These are phyloP conservation scores for Pythium phragmiticola DNA, from an alignment of 352 stramenopile genomes.

Conservation along the genomic window DNA sequence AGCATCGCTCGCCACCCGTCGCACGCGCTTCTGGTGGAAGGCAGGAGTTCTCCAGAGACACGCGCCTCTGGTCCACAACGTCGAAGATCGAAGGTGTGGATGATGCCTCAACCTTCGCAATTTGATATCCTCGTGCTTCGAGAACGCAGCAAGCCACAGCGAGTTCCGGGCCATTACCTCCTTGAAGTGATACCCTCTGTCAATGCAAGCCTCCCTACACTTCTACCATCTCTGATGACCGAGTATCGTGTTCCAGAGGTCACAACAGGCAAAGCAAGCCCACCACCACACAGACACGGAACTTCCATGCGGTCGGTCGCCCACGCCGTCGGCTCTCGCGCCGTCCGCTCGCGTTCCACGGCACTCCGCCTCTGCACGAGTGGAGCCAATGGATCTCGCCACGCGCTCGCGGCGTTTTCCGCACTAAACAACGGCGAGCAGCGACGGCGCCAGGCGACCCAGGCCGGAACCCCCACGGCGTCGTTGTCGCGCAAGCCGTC, in stretches of 20 bases:
- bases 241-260: not conserved
- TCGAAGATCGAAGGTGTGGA: conserved; percentile 20
- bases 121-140: not conserved
- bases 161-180: not conserved
- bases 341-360: not conserved
- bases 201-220: not conserved
- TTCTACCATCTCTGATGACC: not conserved
- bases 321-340: not conserved
- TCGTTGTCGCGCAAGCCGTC: conserved; percentile 1
- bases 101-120: conserved; percentile 4
- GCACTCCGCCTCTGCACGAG: not conserved
- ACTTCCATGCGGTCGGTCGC: not conserved
- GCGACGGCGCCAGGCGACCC: conserved; percentile 13
- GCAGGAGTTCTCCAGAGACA: conserved; percentile 15
- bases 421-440: not conserved
- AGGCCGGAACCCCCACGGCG: not conserved
- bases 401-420: not conserved
- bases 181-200: not conserved
- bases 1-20: conserved; percentile 35
- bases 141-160: not conserved
- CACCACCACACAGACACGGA: not conserved
- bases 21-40: not conserved
- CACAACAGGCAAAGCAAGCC: not conserved
- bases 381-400: not conserved
- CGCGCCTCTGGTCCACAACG: conserved; percentile 8